Percentiles rank a stretch among this genome's conserved stretches.
Evolutionary conservation across 1,284 basidiomycete species (phyloP).

Genomic region (Schizopora paradoxa): DNA sequence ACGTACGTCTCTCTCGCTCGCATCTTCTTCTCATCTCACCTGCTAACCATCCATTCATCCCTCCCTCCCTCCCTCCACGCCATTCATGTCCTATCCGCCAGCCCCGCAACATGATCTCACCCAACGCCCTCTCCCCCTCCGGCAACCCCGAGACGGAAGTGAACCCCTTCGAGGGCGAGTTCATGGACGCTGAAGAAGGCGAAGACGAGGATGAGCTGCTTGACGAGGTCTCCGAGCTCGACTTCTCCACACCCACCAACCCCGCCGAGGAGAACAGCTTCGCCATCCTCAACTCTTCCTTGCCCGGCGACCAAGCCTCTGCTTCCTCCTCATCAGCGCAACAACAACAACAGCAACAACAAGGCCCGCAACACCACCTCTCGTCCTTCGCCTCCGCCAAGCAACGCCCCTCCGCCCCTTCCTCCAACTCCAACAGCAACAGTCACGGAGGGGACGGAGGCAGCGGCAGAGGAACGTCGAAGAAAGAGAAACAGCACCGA

Average conservation of each 20-base stretch:
- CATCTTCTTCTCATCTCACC: conserved; percentile 6
- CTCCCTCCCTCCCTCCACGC: conserved; percentile 1
- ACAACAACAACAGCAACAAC: conserved; percentile 27
- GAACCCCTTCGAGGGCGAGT: conserved; percentile 75
- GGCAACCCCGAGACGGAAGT: conserved; percentile 51
- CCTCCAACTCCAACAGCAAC: no score
- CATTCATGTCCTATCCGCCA: no score
- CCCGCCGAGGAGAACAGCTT: conserved; percentile 61
- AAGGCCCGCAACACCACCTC: conserved; percentile 49
- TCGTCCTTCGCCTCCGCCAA: conserved; percentile 61
- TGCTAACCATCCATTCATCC: conserved; percentile 6
- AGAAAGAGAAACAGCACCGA: conserved; percentile 63
- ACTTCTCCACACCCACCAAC: conserved; percentile 46
- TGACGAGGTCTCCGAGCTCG: conserved; percentile 31
- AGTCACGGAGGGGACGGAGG: no score
- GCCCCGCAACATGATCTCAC: conserved; percentile 55
- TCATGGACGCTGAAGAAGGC: conserved; percentile 40
- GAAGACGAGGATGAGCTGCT: conserved; percentile 55
- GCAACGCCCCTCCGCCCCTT: conserved; percentile 40
- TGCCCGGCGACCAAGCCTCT: conserved; percentile 49
- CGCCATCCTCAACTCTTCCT: conserved; percentile 78
- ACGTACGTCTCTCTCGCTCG: conserved; percentile 42
- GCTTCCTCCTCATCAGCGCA: no score
- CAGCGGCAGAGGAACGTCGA: conserved; percentile 28
- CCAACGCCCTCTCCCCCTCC: conserved; percentile 50